Conservation (phyloP, 768 basidiomycete genomes). For the Holtermanniella nyarrowii region DNA sequence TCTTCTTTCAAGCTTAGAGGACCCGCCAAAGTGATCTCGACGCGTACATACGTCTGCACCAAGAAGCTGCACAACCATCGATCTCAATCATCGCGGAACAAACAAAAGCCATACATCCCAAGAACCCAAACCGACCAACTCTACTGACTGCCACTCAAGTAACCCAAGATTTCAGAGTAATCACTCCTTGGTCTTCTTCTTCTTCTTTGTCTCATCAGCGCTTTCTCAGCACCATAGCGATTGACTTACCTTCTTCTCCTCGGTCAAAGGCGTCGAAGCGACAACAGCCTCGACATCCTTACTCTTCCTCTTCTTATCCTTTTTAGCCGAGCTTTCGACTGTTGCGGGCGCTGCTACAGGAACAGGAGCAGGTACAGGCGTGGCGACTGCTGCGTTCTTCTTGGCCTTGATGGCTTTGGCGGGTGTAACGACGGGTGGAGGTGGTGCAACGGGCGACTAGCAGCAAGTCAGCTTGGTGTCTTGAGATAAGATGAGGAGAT, state of each 20-base stretch:
- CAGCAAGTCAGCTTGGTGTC: neutral
- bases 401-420: neutral
- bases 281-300: slow-evolving; percentile 12
- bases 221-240: neutral
- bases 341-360: neutral
- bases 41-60: too few relatives aligned
- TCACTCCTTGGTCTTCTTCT: slow-evolving; percentile 8
- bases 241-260: slow-evolving; percentile 14
- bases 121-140: too few relatives aligned
- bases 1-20: too few relatives aligned
- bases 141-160: too few relatives aligned
- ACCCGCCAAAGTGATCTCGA: too few relatives aligned
- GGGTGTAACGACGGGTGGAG: neutral
- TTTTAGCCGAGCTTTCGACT: slow-evolving; percentile 3
- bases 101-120: too few relatives aligned
- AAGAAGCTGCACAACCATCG: too few relatives aligned
- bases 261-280: neutral
- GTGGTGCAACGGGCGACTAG: neutral
- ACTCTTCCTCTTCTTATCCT: slow-evolving; percentile 22
- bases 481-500: neutral
- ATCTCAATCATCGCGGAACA: too few relatives aligned
- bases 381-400: neutral
- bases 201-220: slow-evolving; percentile 5
- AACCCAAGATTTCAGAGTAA: too few relatives aligned
- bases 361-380: neutral